Evolutionary conservation across 306 rosid genomes (phyloP), one percentile per base, ranked within the genome.

Genomic region (Sicyos edulis): DNA sequence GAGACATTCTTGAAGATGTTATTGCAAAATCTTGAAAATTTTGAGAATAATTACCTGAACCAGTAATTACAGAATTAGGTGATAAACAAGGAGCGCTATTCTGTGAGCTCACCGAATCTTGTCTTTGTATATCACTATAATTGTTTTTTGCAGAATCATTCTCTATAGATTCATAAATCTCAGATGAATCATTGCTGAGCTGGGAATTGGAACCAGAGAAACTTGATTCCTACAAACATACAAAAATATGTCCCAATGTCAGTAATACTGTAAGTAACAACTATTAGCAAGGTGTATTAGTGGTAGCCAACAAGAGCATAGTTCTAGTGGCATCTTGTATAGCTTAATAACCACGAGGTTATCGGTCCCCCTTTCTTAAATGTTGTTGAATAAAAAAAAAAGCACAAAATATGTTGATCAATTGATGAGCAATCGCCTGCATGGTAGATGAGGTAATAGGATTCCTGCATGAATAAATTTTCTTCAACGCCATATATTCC

Each of bases 161-260:
- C 70, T 80, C 86, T 73, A 67, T 63, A 11, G 68, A 58, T 29
- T 63, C 53, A 61, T 79, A 80, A 64, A 77, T 83, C 75, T 78
- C 84, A 8, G 68, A 62, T 21, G 79, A 82, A 60, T 70, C 81
- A 70, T 78, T 73, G 80, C 89, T 82, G 77, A 51, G 54, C 69
- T 76, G 81, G 51, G 89, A 85, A 66, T 74, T 76, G 37, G 83
- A 74, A 19, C 76, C 52, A 51, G 89, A 78, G 75, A 74, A 78
- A 76, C 86, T 85, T 54, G 86, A 73, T 40, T 76, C 89, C 89
- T 85, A 74, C 72, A 64, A 32, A 17, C 54, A 71, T 44, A 64
- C 45, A 64, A 42, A 52, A 40, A 10, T 0, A 32, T 21, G 49
- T 44, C 13, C 49, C 49, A 1, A 8, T 44, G 32, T 84, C 59